Conservation (phyloP, 768 basidiomycete genomes). For the Cystobasidium tubakii region DNA sequence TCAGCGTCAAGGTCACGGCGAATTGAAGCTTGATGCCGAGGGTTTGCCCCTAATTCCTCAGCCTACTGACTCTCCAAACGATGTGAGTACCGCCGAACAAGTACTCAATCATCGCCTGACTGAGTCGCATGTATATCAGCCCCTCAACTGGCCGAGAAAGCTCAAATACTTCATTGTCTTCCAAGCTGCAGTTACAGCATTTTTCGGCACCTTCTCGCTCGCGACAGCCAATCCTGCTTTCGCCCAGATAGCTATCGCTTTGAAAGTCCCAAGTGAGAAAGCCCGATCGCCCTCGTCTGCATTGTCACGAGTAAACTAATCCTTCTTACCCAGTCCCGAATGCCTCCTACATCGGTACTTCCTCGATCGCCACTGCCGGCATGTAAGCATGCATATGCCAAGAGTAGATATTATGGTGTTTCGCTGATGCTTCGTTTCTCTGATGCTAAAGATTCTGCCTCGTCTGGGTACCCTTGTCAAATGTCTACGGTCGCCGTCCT, state of each 20-base stretch:
- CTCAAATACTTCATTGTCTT: constrained; percentile 17
- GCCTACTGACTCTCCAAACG: constrained; percentile 15
- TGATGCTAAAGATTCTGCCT: not conserved
- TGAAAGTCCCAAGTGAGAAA: constrained; percentile 1
- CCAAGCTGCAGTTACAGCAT: constrained; percentile 11
- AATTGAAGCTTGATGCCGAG: constrained; percentile 4
- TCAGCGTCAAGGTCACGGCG: constrained; percentile 4
- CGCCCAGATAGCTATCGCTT: constrained; percentile 11
- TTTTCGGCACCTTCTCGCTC: constrained; percentile 16
- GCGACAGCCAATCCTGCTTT: constrained; percentile 20
- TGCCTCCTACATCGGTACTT: constrained; percentile 22
- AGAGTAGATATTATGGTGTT: no score
- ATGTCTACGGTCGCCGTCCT: constrained; percentile 16
- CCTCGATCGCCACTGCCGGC: constrained; percentile 14
- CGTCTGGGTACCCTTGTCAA: constrained; percentile 12
- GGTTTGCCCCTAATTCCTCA: constrained; percentile 22
- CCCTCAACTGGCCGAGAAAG: constrained; percentile 11
- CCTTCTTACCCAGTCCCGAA: not conserved
- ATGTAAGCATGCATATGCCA: not conserved
- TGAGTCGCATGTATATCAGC: not conserved
- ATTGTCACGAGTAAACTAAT: not conserved
- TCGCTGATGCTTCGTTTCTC: not conserved
- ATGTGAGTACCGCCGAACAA: not conserved
- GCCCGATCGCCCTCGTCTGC: not conserved
- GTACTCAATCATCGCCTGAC: not conserved